Evolutionary conservation across 2,329 filamentous ascomycete genomes (phyloP), one percentile per base, ranked within the genome.

Genomic region (Kalaharituber pfeilii): DNA sequence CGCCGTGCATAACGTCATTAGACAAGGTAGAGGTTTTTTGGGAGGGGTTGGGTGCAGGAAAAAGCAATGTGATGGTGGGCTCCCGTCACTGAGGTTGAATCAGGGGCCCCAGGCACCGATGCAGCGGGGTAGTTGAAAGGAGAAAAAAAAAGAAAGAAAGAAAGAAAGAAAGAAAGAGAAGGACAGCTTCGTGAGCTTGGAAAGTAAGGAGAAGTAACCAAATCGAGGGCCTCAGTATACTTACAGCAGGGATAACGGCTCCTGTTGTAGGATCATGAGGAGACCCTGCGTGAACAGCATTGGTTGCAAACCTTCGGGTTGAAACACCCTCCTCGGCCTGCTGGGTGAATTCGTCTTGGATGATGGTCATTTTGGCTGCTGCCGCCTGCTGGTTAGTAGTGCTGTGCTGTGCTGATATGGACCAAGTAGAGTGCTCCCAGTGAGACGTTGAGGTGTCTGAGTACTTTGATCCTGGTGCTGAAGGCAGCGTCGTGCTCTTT

Each of bases 271-370:
- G 84, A 71, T 98, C 91, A 68, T 93, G 85, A 64, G 86, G 86
- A 44, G 86, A 78, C 58, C 91, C 91, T 59, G 89, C 88, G 70
- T 98, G 91, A 20, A 98, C 91, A 55, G 91, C 91, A 58, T 93
- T 78, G 49, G 91, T 98, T 58, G 86, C 91, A 70, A 98, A 96
- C 59, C 79, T 75, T 68, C 27, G 24, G 22, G 25, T 15, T 13
- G 11, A 11, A 25, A 50, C 30, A 18, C 25, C 47, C 15, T 50
- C 20, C 33, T 39, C 13, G 13, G 20, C 33, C 15, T 18, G 13
- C 13, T 39, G 33, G 13, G 4, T 18, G 33, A 15, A 3, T 18
- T 39, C 33, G 8, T 39, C 33, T 8, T 5, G 33, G 20, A 13
- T 39, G 33, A 39, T 15, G 7, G 33, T 39, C 33, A 39, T 39